These are phyloP conservation scores for Cydonia oblonga DNA, from an alignment of 331 rosid genomes.

Conservation along the genomic window DNA sequence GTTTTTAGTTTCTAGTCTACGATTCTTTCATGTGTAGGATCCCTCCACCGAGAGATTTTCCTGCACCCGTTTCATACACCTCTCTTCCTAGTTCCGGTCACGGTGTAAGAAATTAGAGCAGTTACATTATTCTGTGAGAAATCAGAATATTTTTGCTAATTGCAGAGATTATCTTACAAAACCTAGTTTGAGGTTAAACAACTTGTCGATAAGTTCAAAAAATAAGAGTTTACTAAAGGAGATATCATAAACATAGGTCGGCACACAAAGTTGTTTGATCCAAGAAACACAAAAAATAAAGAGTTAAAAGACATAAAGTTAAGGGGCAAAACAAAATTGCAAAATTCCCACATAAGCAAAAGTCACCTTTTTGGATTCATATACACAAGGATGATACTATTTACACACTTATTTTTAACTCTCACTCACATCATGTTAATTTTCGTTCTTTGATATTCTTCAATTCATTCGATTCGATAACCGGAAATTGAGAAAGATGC, in stretches of 20 bases:
- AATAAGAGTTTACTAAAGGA: neutral
- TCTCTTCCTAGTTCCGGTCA: neutral
- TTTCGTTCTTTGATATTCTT: no score
- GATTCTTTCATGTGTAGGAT: neutral
- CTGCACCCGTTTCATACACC: neutral
- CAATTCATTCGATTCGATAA: no score
- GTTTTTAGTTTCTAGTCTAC: neutral
- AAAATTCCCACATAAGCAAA: neutral
- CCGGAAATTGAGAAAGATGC: no score
- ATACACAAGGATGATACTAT: neutral
- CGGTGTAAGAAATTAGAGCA: neutral
- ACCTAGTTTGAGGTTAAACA: neutral
- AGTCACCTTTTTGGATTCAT: neutral
- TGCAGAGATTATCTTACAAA: neutral
- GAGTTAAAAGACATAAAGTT: neutral
- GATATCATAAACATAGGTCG: neutral
- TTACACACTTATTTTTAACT: no score
- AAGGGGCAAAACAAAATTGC: neutral
- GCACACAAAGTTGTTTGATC: constrained; percentile 13
- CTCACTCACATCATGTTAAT: accelerated
- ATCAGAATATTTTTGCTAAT: neutral
- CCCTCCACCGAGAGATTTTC: neutral
- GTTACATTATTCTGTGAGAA: neutral
- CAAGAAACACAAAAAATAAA: neutral
- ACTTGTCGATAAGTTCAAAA: neutral